These are phyloP conservation scores for Globisporangium radiosum DNA, from an alignment of 352 stramenopile genomes.

Conservation along the genomic window DNA sequence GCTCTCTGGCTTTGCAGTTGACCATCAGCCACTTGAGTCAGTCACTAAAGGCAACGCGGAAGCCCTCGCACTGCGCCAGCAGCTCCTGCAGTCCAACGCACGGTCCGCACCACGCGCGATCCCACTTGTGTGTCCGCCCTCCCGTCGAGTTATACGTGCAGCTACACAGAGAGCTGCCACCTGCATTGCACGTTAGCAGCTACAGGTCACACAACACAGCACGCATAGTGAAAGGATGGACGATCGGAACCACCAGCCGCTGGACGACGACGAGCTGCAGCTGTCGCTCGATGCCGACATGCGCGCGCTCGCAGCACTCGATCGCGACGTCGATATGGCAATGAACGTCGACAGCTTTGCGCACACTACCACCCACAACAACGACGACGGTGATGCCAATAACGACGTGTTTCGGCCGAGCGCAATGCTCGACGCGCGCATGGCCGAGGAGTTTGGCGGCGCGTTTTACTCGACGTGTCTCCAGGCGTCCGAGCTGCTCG, in stretches of 20 bases:
- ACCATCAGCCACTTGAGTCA: no score
- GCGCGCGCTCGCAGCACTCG: conserved; percentile 12
- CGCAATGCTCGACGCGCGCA: conserved; percentile 42
- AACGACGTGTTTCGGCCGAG: conserved; percentile 53
- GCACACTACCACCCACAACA: neutral
- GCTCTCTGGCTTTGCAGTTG: no score
- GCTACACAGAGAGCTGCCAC: no score
- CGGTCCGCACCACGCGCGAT: no score
- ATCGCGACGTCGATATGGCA: conserved; percentile 6
- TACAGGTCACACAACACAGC: no score
- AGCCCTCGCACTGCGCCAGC: no score
- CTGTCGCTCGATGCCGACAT: conserved; percentile 14
- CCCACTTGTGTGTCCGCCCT: no score
- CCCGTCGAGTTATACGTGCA: no score
- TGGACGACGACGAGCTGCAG: conserved; percentile 10
- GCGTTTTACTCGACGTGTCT: conserved; percentile 29
- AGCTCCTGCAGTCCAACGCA: no score
- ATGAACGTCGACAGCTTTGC: conserved; percentile 4
- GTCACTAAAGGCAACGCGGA: no score
- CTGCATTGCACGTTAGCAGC: no score
- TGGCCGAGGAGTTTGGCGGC: conserved; percentile 42
- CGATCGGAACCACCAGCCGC: conserved; percentile 1
- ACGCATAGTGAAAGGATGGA: no score
- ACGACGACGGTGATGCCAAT: neutral
- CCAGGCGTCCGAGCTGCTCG: conserved; percentile 12